Conservation (phyloP, 1,284 basidiomycete species). For the Limonomyces culmigenus region DNA sequence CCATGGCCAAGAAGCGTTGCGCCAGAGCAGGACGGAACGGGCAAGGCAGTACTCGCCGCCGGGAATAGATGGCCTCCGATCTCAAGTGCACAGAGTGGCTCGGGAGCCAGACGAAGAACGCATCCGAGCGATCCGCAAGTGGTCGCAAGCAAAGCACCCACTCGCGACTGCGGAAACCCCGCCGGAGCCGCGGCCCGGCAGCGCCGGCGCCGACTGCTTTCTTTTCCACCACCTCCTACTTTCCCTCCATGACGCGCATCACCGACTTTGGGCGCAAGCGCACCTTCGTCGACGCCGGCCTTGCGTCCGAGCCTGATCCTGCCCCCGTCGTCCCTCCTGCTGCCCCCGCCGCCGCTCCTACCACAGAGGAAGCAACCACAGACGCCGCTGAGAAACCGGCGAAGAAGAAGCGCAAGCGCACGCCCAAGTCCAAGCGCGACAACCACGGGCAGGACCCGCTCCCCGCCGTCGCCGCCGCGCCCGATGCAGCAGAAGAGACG, state of each 20-base stretch:
- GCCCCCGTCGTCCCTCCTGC: constrained; percentile 1
- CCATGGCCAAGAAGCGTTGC: too few relatives aligned
- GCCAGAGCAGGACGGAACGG: too few relatives aligned
- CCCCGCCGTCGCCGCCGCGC: constrained; percentile 10
- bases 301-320: constrained; percentile 15
- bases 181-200: too few relatives aligned
- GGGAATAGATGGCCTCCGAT: too few relatives aligned
- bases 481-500: constrained; percentile 13
- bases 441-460: neutral
- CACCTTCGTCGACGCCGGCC: constrained; percentile 50
- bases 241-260: constrained; percentile 68
- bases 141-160: too few relatives aligned
- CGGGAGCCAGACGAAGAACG: too few relatives aligned
- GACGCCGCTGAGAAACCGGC: constrained; percentile 12
- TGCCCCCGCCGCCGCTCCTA: constrained; percentile 4
- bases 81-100: too few relatives aligned
- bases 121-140: too few relatives aligned
- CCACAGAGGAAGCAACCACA: constrained; percentile 5
- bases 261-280: constrained; percentile 58
- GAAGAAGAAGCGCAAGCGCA: constrained; percentile 26
- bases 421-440: neutral
- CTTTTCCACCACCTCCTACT: too few relatives aligned
- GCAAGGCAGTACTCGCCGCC: too few relatives aligned
- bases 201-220: too few relatives aligned
- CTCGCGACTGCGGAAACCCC: too few relatives aligned